A percentile compares a stretch with the other conserved stretches of the same genome.
Conservation (phyloP, 345 rosid species). For the Acer saccharum region DNA sequence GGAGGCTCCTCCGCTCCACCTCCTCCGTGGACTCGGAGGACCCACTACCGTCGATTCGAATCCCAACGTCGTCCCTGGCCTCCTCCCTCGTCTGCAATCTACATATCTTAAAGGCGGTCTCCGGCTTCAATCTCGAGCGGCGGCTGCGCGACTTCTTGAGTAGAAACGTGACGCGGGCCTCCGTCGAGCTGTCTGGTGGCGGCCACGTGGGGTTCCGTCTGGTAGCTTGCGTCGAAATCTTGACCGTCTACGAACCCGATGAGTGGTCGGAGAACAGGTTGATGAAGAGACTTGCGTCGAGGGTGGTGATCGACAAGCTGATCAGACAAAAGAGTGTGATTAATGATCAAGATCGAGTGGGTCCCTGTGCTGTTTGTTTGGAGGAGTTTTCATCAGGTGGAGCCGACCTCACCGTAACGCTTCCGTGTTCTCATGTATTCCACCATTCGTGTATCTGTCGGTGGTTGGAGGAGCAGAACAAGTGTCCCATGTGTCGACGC, state of each 20-base stretch:
- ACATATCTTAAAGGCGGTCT: background rate
- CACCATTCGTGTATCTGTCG: constrained; percentile 4
- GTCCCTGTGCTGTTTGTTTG: constrained; percentile 10
- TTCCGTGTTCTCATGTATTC: constrained; percentile 12
- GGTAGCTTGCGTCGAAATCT: background rate
- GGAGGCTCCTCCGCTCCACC: background rate
- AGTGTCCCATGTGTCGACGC: constrained; percentile 13
- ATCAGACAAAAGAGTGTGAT: too few relatives aligned
- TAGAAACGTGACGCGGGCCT: background rate
- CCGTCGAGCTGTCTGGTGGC: background rate
- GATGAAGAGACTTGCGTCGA: background rate
- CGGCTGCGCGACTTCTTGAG: background rate
- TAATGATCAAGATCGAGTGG: background rate
- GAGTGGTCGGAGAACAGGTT: background rate
- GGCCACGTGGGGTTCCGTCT: background rate
- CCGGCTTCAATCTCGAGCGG: background rate
- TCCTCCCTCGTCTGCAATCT: background rate
- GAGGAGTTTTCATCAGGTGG: constrained; percentile 3
- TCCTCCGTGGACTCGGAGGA: background rate
- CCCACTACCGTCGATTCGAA: background rate
- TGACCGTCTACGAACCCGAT: background rate
- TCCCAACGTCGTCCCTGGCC: background rate
- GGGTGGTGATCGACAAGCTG: background rate
- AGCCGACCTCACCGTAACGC: background rate
- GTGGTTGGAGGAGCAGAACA: constrained; percentile 9